Evolutionary conservation across 2,329 filamentous ascomycete genomes (phyloP), one percentile per base, ranked within the genome.

Genomic region (Epichloe aotearoae): DNA sequence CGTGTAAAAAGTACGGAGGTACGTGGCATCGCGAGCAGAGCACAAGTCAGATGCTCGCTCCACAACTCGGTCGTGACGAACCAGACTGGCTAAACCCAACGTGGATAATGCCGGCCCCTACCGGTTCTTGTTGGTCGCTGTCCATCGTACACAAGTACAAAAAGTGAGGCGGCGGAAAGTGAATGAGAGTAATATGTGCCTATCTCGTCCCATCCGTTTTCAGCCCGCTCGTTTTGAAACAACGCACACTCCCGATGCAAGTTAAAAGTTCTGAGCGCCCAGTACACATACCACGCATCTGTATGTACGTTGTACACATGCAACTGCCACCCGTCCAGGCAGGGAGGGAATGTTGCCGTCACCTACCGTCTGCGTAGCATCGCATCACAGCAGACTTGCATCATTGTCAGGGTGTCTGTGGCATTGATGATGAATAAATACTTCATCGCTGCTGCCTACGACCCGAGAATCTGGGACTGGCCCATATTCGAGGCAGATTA

Each of bases 391-490:
- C 7, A 26, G 7, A 26, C 7, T 33, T 15, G 12, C 26, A 12
- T 36, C n/a, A 42, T 26, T 14, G 12, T 43, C 33, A 38, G 19
- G 45, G 14, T 19, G 30, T n/a, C 17, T n/a, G 30, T 26, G 26
- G 14, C 34, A 26, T 26, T 4, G 14, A 39, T 26, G 6, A 36
- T 26, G 26, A 38, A 36, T 4, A 26, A 8, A 11, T 20, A 11
- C 14, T 15, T 30, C 15, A 34, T 40, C 23, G 17, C 37, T 20
- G 37, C 26, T 47, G 37, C 49, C 43, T 36, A 36, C 26, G 43
- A 42, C 49, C 49, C 43, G 49, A 43, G n/a, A 45, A n/a, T 47
- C 44, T 42, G 42, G 49, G 38, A 14, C 46, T 19, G 37, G 36
- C 43, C 39, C 42, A 11, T 33, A 23, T 33, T n/a, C 33, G 8